phyloP scores from a whole-genome alignment of 805 yeast species.

The Tanozyma kutaoensis region DNA sequence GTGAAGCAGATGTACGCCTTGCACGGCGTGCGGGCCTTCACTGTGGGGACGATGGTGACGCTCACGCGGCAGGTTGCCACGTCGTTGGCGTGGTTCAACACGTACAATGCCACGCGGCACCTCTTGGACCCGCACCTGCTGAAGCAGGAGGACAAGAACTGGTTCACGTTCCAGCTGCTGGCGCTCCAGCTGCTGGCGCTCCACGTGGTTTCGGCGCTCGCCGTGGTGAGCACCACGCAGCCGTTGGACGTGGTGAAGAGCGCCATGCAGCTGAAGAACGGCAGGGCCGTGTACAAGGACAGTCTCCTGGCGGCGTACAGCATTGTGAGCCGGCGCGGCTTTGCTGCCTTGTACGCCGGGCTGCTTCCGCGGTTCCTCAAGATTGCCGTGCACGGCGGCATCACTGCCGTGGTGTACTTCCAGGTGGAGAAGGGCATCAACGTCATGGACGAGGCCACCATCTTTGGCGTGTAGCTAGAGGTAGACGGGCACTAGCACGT shows the following conservation, averaged over 20 bases:
- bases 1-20: conserved; percentile 54
- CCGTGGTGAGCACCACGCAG: conserved; percentile 71
- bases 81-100: conserved; percentile 73
- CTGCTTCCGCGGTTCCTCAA: conserved; percentile 51
- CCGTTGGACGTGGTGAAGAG: conserved; percentile 84
- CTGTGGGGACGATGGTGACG: conserved; percentile 79
- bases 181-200: conserved; percentile 36
- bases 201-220: conserved; percentile 43
- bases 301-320: conserved; percentile 29
- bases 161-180: conserved; percentile 33
- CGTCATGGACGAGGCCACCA: conserved; percentile 18
- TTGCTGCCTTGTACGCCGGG: conserved; percentile 24
- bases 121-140: conserved; percentile 41
- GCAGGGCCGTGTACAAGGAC: conserved; percentile 44
- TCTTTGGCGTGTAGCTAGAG: too few species aligned
- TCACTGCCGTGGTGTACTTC: conserved; percentile 53
- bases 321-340: conserved; percentile 3
- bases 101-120: conserved; percentile 70
- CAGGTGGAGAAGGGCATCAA: conserved; percentile 35
- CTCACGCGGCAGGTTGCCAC: conserved; percentile 65
- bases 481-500: conserved; percentile 36
- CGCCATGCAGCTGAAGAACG: conserved; percentile 68
- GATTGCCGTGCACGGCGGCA: conserved; percentile 58
- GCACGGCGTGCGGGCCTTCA: conserved; percentile 66
- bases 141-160: conserved; percentile 14